Conservation (phyloP, 1,284 basidiomycete genomes). For the Ganoderma leucocontextum region DNA sequence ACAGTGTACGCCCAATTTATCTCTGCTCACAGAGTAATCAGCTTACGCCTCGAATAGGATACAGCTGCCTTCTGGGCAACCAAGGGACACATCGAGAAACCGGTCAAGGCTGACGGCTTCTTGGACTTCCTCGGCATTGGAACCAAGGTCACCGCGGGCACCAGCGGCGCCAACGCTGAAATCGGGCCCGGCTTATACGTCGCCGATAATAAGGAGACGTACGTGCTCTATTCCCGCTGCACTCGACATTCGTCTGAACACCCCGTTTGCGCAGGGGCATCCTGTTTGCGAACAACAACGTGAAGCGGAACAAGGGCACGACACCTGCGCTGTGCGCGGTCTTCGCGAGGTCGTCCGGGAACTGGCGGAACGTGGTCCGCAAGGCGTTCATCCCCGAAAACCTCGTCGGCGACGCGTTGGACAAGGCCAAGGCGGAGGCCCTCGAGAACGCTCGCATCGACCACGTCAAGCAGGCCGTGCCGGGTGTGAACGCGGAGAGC, state of each 20-base stretch:
- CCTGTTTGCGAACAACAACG: conserved; percentile 4
- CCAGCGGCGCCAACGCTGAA: conserved; percentile 2
- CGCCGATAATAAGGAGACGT: conserved; percentile 1
- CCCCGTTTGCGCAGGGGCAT: not conserved
- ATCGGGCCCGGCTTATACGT: conserved; percentile 8
- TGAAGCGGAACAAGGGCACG: not conserved
- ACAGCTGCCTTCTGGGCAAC: conserved; percentile 4
- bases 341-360: conserved; percentile 1
- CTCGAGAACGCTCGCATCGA: not conserved
- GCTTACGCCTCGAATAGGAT: not conserved
- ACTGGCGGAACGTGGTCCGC: conserved; percentile 6
- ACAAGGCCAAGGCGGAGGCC: not conserved
- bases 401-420: conserved; percentile 8
- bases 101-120: not conserved
- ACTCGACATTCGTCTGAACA: not conserved
- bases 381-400: conserved; percentile 5
- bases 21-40: no score
- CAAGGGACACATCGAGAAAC: conserved; percentile 4
- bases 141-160: not conserved
- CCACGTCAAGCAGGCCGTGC: not conserved
- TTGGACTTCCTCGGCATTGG: conserved; percentile 6
- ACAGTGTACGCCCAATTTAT: not conserved
- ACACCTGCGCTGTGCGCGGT: conserved; percentile 2
- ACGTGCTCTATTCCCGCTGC: not conserved
- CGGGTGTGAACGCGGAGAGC: not conserved